phyloP scores from a whole-genome alignment of 2,329 filamentous ascomycete genomes.

The Remersonia thermophila region DNA sequence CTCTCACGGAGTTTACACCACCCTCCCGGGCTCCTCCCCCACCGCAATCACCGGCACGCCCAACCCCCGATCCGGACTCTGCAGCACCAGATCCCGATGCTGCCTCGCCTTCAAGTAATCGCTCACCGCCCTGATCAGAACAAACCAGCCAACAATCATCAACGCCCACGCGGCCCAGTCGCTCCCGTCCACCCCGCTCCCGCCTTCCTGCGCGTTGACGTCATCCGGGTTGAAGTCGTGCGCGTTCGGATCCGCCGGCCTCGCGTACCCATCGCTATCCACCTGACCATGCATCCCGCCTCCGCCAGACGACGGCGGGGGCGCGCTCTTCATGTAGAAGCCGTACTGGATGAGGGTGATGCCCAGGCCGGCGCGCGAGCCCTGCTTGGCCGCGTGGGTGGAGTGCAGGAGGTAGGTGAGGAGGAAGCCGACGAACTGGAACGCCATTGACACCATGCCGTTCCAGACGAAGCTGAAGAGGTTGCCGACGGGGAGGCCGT shows the following conservation, averaged over 20 bases:
- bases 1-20: slow-evolving; percentile 57
- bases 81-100: slow-evolving; percentile 85
- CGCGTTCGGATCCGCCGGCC: slow-evolving; percentile 75
- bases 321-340: slow-evolving; percentile 72
- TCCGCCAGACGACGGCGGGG: slow-evolving; percentile 11
- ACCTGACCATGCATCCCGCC: slow-evolving; percentile 27
- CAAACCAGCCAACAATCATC: slow-evolving; percentile 98
- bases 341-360: slow-evolving; percentile 94
- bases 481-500: slow-evolving; percentile 84
- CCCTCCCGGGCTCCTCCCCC: slow-evolving; percentile 66
- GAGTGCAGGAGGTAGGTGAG: slow-evolving; percentile 97
- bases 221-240: slow-evolving; percentile 73
- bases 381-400: slow-evolving; percentile 95
- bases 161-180: slow-evolving; percentile 87
- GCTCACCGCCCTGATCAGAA: slow-evolving; percentile 83
- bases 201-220: slow-evolving; percentile 33
- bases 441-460: slow-evolving; percentile 93
- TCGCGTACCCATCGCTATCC: slow-evolving; percentile 45
- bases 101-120: slow-evolving; percentile 79
- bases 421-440: slow-evolving; percentile 92
- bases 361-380: slow-evolving; percentile 83
- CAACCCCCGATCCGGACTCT: slow-evolving; percentile 81
- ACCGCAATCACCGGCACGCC: slow-evolving; percentile 76
- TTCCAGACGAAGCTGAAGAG: slow-evolving; percentile 86
- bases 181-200: slow-evolving; percentile 47